phyloP scores from a whole-genome alignment of 345 rosid species.

The Kernera saxatilis region DNA sequence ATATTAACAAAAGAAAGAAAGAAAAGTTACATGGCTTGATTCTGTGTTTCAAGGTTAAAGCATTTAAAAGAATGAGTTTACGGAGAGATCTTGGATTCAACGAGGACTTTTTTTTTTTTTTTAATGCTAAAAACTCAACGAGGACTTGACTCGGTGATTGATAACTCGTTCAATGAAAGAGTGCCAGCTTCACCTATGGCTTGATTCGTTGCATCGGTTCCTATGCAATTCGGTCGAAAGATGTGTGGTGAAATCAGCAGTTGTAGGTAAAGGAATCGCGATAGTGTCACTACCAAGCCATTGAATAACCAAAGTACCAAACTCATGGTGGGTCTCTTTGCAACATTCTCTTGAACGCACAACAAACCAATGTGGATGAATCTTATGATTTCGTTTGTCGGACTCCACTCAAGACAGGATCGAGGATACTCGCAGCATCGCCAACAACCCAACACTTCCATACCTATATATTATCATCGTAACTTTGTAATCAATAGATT shows the following conservation, averaged over 20 bases:
- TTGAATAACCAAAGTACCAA: constrained; percentile 30
- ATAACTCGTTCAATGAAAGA: constrained; percentile 35
- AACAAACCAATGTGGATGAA: constrained; percentile 47
- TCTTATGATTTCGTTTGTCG: constrained; percentile 34
- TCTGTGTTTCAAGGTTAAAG: too few species aligned
- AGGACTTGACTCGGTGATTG: constrained; percentile 37
- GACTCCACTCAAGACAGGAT: constrained; percentile 29
- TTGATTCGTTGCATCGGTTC: constrained; percentile 2
- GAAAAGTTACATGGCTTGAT: too few species aligned
- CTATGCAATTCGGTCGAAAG: neutral
- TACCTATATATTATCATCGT: constrained; percentile 30
- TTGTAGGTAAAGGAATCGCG: constrained; percentile 33
- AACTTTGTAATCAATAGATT: neutral
- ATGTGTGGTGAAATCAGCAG: constrained; percentile 34
- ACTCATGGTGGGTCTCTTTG: constrained; percentile 44
- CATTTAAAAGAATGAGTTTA: too few species aligned
- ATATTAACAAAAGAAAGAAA: too few species aligned
- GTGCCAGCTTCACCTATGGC: neutral
- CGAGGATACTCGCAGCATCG: constrained; percentile 34
- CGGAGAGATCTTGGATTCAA: too few species aligned
- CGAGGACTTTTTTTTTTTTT: too few species aligned
- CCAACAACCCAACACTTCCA: constrained; percentile 51
- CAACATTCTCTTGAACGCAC: constrained; percentile 45
- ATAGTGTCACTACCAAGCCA: constrained; percentile 43
- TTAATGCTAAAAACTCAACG: too few species aligned